phyloP scores from a whole-genome alignment of 305 asterid genomes.

The Solanum hybrid region DNA sequence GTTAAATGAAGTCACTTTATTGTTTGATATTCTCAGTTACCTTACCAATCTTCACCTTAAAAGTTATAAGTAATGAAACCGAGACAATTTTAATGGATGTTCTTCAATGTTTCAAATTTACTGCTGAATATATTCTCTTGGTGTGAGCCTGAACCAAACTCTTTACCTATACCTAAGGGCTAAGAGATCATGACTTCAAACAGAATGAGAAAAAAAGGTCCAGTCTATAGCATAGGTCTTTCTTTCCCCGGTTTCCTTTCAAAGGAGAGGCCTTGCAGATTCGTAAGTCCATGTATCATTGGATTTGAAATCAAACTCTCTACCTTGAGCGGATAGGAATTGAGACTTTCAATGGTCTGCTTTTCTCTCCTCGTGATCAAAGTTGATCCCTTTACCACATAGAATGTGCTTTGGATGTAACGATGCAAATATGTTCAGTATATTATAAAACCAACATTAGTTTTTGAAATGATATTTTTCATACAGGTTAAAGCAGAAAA shows the following conservation, averaged over 20 bases:
- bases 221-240: not conserved
- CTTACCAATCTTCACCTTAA: not conserved
- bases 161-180: not conserved
- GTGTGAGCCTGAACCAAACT: not conserved
- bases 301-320: not conserved
- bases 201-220: not conserved
- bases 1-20: not conserved
- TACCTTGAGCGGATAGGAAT: not conserved
- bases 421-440: not conserved
- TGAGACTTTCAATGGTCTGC: not conserved
- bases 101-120: not conserved
- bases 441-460: not conserved
- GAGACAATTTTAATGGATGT: not conserved
- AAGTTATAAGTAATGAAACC: not conserved
- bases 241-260: not conserved
- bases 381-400: not conserved
- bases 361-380: not conserved
- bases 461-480: not conserved
- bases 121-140: not conserved
- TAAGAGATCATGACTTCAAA: not conserved
- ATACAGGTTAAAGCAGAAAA: conserved; percentile 84
- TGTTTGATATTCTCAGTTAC: not conserved
- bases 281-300: not conserved
- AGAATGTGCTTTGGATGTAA: not conserved
- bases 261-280: not conserved